These are phyloP conservation scores for Aspergillus wentii DNA, from an alignment of 495 filamentous ascomycete genomes.

Conservation along the genomic window DNA sequence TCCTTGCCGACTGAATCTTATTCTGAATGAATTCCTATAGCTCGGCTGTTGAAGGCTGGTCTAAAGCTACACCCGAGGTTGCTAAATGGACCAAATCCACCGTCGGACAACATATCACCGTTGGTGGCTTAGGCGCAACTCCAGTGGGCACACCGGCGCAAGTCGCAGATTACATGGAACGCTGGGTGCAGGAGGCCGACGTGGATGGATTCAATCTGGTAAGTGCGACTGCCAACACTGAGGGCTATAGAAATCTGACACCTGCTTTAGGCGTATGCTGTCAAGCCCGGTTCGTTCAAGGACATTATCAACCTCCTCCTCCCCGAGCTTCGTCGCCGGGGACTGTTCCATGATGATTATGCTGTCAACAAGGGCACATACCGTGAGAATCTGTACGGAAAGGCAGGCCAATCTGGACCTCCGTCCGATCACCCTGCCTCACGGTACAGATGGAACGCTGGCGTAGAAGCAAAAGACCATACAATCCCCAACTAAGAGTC, in stretches of 20 bases:
- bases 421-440: constrained; percentile 44
- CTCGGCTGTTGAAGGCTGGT: constrained; percentile 45
- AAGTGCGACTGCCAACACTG: constrained; percentile 7
- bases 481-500: neutral
- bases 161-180: constrained; percentile 57
- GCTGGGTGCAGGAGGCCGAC: constrained; percentile 56
- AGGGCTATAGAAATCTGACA: neutral
- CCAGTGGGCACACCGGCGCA: constrained; percentile 50
- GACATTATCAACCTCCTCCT: constrained; percentile 53
- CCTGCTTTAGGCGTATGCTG: constrained; percentile 44
- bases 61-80: constrained; percentile 37
- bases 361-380: constrained; percentile 41
- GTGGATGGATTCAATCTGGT: constrained; percentile 62
- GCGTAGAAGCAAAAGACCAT: constrained; percentile 25
- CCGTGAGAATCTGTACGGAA: constrained; percentile 40
- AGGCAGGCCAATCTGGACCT: constrained; percentile 39
- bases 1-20: too few species aligned
- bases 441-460: constrained; percentile 46
- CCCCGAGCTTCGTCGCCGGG: constrained; percentile 40
- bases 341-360: constrained; percentile 47
- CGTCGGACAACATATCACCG: constrained; percentile 56
- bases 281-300: constrained; percentile 58
- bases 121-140: constrained; percentile 54
- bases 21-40: constrained; percentile 13
- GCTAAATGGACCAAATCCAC: constrained; percentile 61